These are phyloP conservation scores for Paxillus ammoniavirescens DNA, from an alignment of 768 basidiomycete genomes.

Conservation along the genomic window DNA sequence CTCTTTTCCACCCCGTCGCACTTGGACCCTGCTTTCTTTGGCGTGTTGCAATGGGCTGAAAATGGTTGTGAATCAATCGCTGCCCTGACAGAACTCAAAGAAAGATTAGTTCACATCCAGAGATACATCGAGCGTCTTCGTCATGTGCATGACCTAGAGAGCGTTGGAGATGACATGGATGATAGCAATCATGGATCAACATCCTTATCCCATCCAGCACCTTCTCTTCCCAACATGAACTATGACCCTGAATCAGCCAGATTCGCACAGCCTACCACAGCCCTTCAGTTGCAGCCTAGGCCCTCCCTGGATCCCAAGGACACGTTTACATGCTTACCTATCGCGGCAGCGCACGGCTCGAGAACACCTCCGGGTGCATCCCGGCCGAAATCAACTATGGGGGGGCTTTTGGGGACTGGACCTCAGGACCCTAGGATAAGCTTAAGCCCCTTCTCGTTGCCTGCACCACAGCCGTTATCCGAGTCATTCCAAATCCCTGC, in stretches of 20 bases:
- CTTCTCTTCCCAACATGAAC: constrained; percentile 9
- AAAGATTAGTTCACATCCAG: constrained; percentile 25
- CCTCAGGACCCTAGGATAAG: constrained; percentile 14
- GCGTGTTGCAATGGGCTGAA: constrained; percentile 12
- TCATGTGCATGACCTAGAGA: constrained; percentile 13
- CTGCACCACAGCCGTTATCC: constrained; percentile 4
- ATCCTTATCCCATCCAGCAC: constrained; percentile 20
- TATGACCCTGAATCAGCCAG: constrained; percentile 18
- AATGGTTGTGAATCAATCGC: constrained; percentile 8
- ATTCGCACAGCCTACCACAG: constrained; percentile 10
- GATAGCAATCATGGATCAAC: constrained; percentile 24
- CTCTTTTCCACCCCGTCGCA: constrained; percentile 14
- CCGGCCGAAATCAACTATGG: neutral
- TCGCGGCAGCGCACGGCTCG: constrained; percentile 8
- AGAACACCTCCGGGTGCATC: neutral
- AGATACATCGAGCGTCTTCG: constrained; percentile 19
- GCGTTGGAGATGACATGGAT: constrained; percentile 15
- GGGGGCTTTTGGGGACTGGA: constrained; percentile 4
- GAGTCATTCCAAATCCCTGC: neutral
- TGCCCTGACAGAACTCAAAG: constrained; percentile 21
- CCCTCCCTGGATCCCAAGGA: constrained; percentile 1
- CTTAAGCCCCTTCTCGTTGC: constrained; percentile 10
- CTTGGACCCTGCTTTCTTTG: constrained; percentile 12
- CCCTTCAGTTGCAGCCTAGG: constrained; percentile 3
- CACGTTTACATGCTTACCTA: neutral